Evolutionary conservation across 169 alveolate species (phyloP), one percentile per base, ranked within the genome.

Genomic region (Cryptosporidium meleagridis): DNA sequence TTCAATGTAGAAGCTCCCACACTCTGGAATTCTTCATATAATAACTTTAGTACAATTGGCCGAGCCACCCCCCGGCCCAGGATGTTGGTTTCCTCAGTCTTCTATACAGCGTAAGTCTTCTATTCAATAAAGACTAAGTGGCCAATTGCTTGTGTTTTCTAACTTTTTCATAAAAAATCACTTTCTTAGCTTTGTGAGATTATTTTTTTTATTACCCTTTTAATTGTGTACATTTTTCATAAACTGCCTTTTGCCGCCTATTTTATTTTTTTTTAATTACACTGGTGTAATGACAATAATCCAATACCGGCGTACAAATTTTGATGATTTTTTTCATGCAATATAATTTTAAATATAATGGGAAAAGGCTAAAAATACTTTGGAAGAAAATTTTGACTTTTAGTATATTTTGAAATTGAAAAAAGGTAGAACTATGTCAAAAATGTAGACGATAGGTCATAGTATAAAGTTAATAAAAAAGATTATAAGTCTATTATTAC

Each of bases 211-310:
- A 31, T 21, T 55, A 26, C 14, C 67, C 31, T 12, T 55, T 23
- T 37, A 37, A 37, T 55, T 48, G 37, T 55, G 37, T 21, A 55
- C 65, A 55, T 0, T 55, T 55, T 55, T 55, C 67, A 55, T 21
- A 55, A 26, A 23, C 67, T 55, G 67, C 67, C 67, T 16, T 55
- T 55, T 55, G 67, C 67, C 67, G 67, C 67, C 67, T 55, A 23
- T 55, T n/a, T n/a, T 21, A 1, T 1, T 55, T 55, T 23, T n/a
- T 55, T 55, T 55, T 23, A 55, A 55, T 12, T 55, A 23, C 21
- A 55, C 67, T 37, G 37, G 37, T n/a, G 18, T 12, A 12, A 21
- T 55, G 67, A 55, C 67, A 55, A 39, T 55, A 9, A 21, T 55
- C 23, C 67, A 55, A 26, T 55, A 55, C 67, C 67, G 67, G 67